Base-by-base conservation (phyloP, 176 grass and related monocot genomes). In the Musa beccarii region DNA sequence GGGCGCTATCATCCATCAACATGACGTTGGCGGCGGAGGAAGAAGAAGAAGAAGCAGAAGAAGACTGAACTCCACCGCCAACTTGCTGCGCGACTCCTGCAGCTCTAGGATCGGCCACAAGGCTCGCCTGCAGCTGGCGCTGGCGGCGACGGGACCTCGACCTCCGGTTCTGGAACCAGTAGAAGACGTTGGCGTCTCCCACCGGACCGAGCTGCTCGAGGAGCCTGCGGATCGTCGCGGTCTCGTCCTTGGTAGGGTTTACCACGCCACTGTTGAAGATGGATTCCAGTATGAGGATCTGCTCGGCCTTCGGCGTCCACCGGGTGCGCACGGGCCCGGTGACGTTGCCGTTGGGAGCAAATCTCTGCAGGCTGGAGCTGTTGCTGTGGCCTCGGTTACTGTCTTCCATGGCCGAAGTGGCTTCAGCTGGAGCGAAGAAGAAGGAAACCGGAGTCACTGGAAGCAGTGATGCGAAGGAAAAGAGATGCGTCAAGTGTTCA, bases 181-280 rank as follows among this genome's bases (percentile, higher is more conserved):
- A 96, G 83, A 96, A 96, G 53, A 96, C 87, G 83, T 92, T 96
- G 59, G 92, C 92, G 84, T 96, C 92, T 1, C 89, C 92, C 52
- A 92, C 89, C 11, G 92, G 79, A 50, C 92, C 89, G 57, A 92
- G 92, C 22, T 84, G 79, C 81, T 92, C 92, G 23, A 92, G 92
- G 51, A 96, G 84, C 86, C 88, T 96, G 50, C 92, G 89, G 81
- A 96, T 96, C 78, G 85, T 84, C 78, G 92, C 89, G 1, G 92
- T 86, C 79, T 96, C 92, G 61, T 96, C 92, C 78, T 92, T 96
- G n/a, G 89, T 87, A 25, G 92, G 92, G 87, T 96, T 96, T 67
- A 96, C 92, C 92, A 92, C 92, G 87, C 92, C 92, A 62, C 89
- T 86, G 80, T 89, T 92, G 85, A 96, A 96, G 87, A 96, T 96